Evolutionary conservation across 805 yeast genomes (phyloP).

Genomic region (Wickerhamiella sorbophila): DNA sequence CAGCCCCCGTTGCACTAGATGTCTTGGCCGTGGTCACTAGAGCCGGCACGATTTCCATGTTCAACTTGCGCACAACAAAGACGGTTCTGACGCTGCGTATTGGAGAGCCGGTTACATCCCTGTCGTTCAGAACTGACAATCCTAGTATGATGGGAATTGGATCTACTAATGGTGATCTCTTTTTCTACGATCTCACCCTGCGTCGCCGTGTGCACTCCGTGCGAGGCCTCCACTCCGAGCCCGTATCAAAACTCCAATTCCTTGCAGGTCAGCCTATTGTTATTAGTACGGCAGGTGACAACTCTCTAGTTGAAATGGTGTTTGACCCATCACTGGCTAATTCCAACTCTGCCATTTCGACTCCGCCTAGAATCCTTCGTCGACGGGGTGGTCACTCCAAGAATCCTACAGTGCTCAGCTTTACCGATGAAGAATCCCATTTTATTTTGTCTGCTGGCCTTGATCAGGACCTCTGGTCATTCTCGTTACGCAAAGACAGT

Average conservation of each 20-base stretch:
- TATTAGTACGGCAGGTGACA: conserved; percentile 84
- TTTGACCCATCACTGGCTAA: conserved; percentile 77
- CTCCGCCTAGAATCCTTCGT: conserved; percentile 83
- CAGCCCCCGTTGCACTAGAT: conserved; percentile 73
- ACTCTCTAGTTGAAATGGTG: conserved; percentile 74
- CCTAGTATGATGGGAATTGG: conserved; percentile 71
- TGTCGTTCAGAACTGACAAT: conserved; percentile 87
- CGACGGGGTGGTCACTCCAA: conserved; percentile 96
- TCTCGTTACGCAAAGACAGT: conserved; percentile 87
- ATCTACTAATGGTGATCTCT: conserved; percentile 63
- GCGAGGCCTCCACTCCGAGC: conserved; percentile 67
- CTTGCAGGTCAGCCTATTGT: conserved; percentile 85
- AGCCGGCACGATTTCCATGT: conserved; percentile 50
- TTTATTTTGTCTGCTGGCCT: conserved; percentile 72
- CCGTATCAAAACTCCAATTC: conserved; percentile 59
- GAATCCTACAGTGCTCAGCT: conserved; percentile 64
- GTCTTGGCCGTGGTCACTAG: conserved; percentile 63
- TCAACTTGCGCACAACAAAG: conserved; percentile 52
- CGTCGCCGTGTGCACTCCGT: conserved; percentile 63
- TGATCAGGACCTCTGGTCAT: conserved; percentile 79
- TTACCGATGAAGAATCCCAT: conserved; percentile 73
- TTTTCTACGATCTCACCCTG: conserved; percentile 68
- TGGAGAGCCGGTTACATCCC: conserved; percentile 33
- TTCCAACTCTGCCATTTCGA: conserved; percentile 42
- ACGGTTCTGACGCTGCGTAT: conserved; percentile 34